Base-by-base conservation (phyloP, 495 filamentous ascomycete genomes). In the Aspergillus panamensis region DNA sequence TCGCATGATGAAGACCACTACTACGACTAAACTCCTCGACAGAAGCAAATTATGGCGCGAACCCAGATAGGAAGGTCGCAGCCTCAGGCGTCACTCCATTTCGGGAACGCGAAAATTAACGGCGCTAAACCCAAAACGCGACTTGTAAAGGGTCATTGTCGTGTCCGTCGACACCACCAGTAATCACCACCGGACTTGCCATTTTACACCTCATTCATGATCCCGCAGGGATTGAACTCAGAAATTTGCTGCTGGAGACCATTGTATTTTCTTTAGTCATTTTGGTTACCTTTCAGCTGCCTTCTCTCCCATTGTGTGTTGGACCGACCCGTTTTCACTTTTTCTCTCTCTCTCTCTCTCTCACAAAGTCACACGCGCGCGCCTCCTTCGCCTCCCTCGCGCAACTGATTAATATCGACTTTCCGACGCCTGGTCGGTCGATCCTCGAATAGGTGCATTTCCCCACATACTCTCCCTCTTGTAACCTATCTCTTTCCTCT, bases 331-430 rank as follows among this genome's bases (percentile, higher is more conserved):
- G 59, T 51, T 42, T 5, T n/a, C 14, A 64, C 43, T 53, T 49
- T 43, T 51, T 39, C 64, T 60, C 31, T 61, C 62, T 10, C 50
- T 62, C 59, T 35, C 61, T 61, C 10, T 57, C 62, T 59, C 66
- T 67, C 63, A 64, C 62, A 69, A 62, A 42, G 37, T 51, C 43
- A 67, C 64, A 71, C 73, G 73, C 73, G 73, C 73, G 73, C 69
- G 73, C 69, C 68, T 67, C 63, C 54, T 69, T 69, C 64, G 64
- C 67, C 67, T 73, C 68, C 25, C 60, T 66, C 61, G 59, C 62
- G 62, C 62, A 60, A 57, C 66, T 59, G 13, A 58, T 58, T 58
- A 57, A 57, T 48, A 53, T 48, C 39, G 25, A 57, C 21, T 21
- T 48, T 45, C 61, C 58, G 66, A 58, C 62, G 60, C 60, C 53